A percentile compares a stretch with the other conserved stretches of the same genome.
Conservation (phyloP, 176 grass and related monocot genomes). For the Avena atlantica region DNA sequence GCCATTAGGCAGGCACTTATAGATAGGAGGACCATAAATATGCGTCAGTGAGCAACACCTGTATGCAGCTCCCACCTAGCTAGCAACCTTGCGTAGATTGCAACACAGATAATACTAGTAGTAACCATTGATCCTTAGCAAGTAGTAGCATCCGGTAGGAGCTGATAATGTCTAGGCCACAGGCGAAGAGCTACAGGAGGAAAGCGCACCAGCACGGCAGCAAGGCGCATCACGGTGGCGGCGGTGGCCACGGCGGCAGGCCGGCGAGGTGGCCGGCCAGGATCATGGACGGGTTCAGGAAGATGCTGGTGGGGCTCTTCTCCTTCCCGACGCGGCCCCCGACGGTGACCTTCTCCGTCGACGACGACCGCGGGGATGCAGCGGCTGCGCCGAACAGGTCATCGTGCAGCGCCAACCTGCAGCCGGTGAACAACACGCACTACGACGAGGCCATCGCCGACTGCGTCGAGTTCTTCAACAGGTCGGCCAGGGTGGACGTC, state of each 20-base stretch:
- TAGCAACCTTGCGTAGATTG: conserved; percentile 31
- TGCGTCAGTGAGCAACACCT: not conserved
- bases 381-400: conserved; percentile 42
- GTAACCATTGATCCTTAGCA: not conserved
- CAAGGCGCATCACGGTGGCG: not conserved
- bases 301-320: conserved; percentile 77
- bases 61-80: not conserved
- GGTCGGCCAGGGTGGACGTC: conserved; percentile 59
- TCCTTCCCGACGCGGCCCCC: conserved; percentile 61
- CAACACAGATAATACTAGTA: not conserved
- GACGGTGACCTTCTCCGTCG: conserved; percentile 55
- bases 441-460: conserved; percentile 94
- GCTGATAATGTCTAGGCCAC: conserved; percentile 64
- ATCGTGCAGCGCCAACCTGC: conserved; percentile 70
- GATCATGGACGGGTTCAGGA: conserved; percentile 70
- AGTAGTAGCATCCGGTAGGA: not conserved
- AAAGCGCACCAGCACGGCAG: conserved; percentile 43
- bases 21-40: conserved; percentile 30
- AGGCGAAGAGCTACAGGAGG: conserved; percentile 64
- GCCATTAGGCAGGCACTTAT: conserved; percentile 14
- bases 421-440: conserved; percentile 73
- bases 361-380: not conserved
- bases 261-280: conserved; percentile 57
- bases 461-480: conserved; percentile 91
- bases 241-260: conserved; percentile 1